phyloP scores from a whole-genome alignment of 805 yeast species.

The Zygoascus tannicola region DNA sequence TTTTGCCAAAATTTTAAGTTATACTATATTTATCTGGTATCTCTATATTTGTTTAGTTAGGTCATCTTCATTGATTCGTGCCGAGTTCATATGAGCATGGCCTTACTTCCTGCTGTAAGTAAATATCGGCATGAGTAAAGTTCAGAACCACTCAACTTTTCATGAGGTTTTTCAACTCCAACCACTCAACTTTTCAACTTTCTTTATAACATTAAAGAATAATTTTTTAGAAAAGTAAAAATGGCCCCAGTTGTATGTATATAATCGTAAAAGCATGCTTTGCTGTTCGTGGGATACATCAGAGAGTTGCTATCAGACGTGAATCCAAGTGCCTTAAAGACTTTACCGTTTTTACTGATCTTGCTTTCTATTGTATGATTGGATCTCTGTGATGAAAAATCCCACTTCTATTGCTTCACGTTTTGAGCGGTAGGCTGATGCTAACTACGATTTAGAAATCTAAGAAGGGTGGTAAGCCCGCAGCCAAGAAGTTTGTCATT shows the following conservation, averaged over 20 bases:
- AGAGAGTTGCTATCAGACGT: neutral
- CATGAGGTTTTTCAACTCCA: conserved; percentile 4
- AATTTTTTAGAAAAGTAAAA: conserved; percentile 23
- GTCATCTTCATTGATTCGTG: too few relatives aligned
- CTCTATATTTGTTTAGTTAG: too few relatives aligned
- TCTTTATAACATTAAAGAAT: too few relatives aligned
- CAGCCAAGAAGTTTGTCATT: conserved; percentile 56
- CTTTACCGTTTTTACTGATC: too few relatives aligned
- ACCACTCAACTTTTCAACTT: too few relatives aligned
- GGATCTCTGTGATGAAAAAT: too few relatives aligned
- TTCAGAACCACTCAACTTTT: conserved; percentile 1
- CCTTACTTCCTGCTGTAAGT: neutral
- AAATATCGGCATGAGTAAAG: neutral
- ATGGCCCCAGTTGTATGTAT: conserved; percentile 92
- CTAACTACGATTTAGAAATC: conserved; percentile 46
- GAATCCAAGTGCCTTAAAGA: too few relatives aligned
- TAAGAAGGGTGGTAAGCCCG: conserved; percentile 54
- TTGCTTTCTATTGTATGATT: too few relatives aligned
- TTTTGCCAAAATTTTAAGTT: too few relatives aligned
- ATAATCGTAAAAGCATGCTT: conserved; percentile 22
- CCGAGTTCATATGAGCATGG: too few relatives aligned
- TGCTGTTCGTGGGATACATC: conserved; percentile 27
- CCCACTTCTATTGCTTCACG: conserved; percentile 21
- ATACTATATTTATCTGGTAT: too few relatives aligned
- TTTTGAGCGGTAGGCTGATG: conserved; percentile 67